Conservation (phyloP, 495 filamentous ascomycete genomes). For the Podospora fimiseda region DNA sequence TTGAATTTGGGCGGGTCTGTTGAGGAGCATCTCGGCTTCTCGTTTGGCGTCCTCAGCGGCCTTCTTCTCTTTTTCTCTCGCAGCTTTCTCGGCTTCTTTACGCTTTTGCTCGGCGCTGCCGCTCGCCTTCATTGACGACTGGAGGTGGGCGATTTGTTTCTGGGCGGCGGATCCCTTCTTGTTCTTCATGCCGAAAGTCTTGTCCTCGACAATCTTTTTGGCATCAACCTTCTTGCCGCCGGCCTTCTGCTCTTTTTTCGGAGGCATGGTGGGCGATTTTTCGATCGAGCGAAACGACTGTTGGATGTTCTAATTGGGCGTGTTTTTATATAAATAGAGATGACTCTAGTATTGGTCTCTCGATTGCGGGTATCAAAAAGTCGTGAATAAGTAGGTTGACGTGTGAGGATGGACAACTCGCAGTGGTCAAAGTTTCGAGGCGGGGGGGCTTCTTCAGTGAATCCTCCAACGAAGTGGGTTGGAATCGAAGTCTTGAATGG, state of each 20-base stretch:
- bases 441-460: slow-evolving; percentile 20
- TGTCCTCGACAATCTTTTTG: slow-evolving; percentile 73
- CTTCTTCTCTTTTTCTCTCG: slow-evolving; percentile 73
- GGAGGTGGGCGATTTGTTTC: slow-evolving; percentile 77
- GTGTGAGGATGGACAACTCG: slow-evolving; percentile 14
- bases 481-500: slow-evolving; percentile 10
- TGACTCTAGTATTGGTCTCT: too few species aligned
- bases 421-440: slow-evolving; percentile 10
- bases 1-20: slow-evolving; percentile 91
- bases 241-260: slow-evolving; percentile 71
- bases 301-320: too few species aligned
- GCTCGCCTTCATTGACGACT: slow-evolving; percentile 60
- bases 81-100: slow-evolving; percentile 83
- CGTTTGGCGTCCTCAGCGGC: slow-evolving; percentile 74
- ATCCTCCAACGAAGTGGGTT: slow-evolving; percentile 8
- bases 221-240: slow-evolving; percentile 44
- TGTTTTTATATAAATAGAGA: too few species aligned
- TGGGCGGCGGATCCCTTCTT: slow-evolving; percentile 92
- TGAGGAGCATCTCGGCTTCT: slow-evolving; percentile 72
- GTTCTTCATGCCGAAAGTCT: slow-evolving; percentile 99
- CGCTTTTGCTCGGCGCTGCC: slow-evolving; percentile 78
- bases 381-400: slow-evolving; percentile 5
- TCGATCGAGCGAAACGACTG: not conserved
- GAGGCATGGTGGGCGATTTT: slow-evolving; percentile 65
- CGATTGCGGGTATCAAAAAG: too few species aligned